Conservation (phyloP, 1,139 yeast species). For the Debaryomyces sp. region DNA sequence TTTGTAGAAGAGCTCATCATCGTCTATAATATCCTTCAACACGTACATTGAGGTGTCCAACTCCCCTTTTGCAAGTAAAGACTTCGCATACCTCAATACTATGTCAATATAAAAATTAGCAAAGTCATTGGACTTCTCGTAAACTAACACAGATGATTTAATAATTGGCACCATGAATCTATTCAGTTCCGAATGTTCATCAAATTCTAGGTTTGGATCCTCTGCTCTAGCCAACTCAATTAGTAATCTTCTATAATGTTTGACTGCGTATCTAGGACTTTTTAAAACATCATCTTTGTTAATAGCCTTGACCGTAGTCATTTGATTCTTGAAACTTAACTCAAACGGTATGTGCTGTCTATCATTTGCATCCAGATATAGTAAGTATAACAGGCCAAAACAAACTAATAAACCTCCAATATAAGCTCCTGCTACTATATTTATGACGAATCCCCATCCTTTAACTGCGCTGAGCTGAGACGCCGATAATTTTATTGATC, state of each 20-base stretch:
- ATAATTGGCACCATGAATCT: conserved; percentile 39
- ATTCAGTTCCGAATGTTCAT: conserved; percentile 26
- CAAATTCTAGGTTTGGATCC: conserved; percentile 28
- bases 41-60: conserved; percentile 34
- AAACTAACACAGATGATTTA: conserved; percentile 32
- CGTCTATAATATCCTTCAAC: conserved; percentile 34
- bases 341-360: conserved; percentile 48
- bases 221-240: conserved; percentile 38
- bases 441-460: conserved; percentile 37
- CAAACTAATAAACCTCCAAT: conserved; percentile 46
- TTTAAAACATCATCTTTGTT: conserved; percentile 49
- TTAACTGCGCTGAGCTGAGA: conserved; percentile 26
- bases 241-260: conserved; percentile 45
- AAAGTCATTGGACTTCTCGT: conserved; percentile 34
- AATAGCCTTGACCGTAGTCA: conserved; percentile 46
- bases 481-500: conserved; percentile 17
- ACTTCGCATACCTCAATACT: conserved; percentile 44
- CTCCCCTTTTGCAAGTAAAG: conserved; percentile 47
- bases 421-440: conserved; percentile 47
- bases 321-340: conserved; percentile 34
- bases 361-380: conserved; percentile 44
- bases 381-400: conserved; percentile 40
- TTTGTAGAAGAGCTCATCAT: conserved; percentile 41
- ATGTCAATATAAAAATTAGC: conserved; percentile 51
- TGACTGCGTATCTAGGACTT: conserved; percentile 48